Evolutionary conservation across 2,329 filamentous ascomycete genomes (phyloP), one percentile per base, ranked within the genome.

Genomic region (Monosporascus sp.): DNA sequence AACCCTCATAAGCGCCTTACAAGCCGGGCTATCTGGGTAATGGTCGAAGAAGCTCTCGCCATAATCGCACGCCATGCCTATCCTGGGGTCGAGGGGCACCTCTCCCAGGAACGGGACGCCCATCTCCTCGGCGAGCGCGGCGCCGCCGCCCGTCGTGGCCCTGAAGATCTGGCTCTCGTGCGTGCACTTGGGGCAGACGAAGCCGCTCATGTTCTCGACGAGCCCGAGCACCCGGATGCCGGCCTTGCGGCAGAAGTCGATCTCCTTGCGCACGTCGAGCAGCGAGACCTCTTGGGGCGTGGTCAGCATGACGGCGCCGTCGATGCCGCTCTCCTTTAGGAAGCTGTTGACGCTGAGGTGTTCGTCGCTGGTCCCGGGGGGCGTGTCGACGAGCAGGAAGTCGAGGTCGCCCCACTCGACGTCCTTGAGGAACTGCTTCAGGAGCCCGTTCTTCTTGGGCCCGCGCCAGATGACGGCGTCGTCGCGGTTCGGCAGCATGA

Each of bases 401-500:
- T 99, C 94, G 70, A 97, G 76, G 55, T 95, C 89, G 9, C 94
- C 94, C 94, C 95, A 99, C 67, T 95, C 90, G 6, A 99, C 94
- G 65, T 99, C 95, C 75, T 96, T 97, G 49, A 99, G 74, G 63
- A 99, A 99, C 70, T 95, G 89, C 76, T 99, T 99, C 68, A 99
- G 97, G 53, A 99, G 74, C 0, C 94, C 94, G 65, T 97, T 99
- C 81, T 99, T 99, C 81, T 99, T 99, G 3, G 94, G 88, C 0
- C 94, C 94, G 49, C 94, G 83, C 94, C 94, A 99, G 60, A 99
- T 99, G 41, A 99, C 87, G 3, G 94, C 94, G 66, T 96, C 92
- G 70, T 99, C 93, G 47, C 89, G 81, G 64, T 90, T 90, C 0
- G 94, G 94, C 46, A 99, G 78, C 90, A 99, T 96, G 69, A 99